phyloP scores from a whole-genome alignment of 2,329 filamentous ascomycete species.

The Tolypocladium nubicola region DNA sequence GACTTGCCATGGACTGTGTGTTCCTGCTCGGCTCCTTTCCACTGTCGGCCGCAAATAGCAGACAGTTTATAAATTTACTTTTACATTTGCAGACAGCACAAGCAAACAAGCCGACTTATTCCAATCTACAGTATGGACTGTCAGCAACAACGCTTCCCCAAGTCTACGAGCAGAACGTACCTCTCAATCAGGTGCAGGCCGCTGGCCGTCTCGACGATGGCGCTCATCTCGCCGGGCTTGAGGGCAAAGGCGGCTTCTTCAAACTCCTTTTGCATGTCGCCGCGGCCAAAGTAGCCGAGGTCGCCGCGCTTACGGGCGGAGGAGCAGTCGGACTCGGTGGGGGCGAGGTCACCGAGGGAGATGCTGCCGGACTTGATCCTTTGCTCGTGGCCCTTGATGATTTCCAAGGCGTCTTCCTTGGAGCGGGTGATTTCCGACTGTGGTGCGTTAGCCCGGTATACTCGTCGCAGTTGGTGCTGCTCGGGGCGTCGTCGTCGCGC shows the following conservation, averaged over 20 bases:
- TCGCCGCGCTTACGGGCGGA: constrained; percentile 91
- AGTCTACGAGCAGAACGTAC: constrained; percentile 35
- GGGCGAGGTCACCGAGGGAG: constrained; percentile 72
- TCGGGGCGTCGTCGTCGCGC: too few relatives aligned
- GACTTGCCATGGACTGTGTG: not conserved
- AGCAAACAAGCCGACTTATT: not conserved
- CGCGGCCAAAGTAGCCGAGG: constrained; percentile 85
- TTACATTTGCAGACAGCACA: not conserved
- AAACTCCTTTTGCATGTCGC: constrained; percentile 98
- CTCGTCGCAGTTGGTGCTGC: not conserved
- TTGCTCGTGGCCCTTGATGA: constrained; percentile 64
- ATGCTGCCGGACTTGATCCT: constrained; percentile 62
- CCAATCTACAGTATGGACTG: not conserved
- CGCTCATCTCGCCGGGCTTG: constrained; percentile 75
- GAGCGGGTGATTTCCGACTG: constrained; percentile 71
- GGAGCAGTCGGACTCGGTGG: constrained; percentile 87
- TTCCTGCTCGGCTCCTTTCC: not conserved
- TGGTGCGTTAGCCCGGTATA: constrained; percentile 1
- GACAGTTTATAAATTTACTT: not conserved
- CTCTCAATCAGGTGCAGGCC: constrained; percentile 93
- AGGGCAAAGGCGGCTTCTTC: constrained; percentile 93
- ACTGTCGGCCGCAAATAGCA: not conserved
- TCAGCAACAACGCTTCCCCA: not conserved
- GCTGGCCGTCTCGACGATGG: constrained; percentile 82
- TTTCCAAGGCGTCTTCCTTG: constrained; percentile 75